These are phyloP conservation scores for Crotalaria pallida DNA, from an alignment of 306 rosid species.

Conservation along the genomic window DNA sequence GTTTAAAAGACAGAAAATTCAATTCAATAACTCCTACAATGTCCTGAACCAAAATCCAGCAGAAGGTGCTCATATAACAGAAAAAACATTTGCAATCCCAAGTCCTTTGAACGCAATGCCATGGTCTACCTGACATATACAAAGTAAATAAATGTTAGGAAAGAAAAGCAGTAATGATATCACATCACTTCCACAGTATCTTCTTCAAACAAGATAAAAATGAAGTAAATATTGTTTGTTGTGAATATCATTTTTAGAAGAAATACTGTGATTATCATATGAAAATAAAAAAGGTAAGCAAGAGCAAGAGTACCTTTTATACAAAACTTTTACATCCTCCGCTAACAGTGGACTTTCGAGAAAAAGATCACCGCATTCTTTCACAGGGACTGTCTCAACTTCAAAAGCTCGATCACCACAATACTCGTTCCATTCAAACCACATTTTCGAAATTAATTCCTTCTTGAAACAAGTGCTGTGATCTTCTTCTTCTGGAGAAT, in stretches of 20 bases:
- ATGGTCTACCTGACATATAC: slow-evolving; percentile 46
- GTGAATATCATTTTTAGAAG: not conserved
- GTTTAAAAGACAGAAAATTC: not conserved
- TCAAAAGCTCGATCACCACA: slow-evolving; percentile 57
- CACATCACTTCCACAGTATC: not conserved
- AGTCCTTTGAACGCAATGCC: not conserved
- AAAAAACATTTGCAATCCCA: not conserved
- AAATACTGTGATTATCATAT: not conserved
- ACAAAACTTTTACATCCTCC: slow-evolving; percentile 61
- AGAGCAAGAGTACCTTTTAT: slow-evolving; percentile 60
- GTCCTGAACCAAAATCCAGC: not conserved
- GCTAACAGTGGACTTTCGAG: slow-evolving; percentile 48
- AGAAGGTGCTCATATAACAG: not conserved
- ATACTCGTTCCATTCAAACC: slow-evolving; percentile 94
- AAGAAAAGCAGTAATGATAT: not conserved
- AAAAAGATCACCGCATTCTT: slow-evolving; percentile 65
- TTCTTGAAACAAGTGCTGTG: slow-evolving; percentile 69
- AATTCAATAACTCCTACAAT: not conserved
- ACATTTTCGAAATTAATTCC: slow-evolving; percentile 77
- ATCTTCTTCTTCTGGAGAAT: slow-evolving; percentile 81
- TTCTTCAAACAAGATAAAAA: no score
- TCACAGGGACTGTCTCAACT: slow-evolving; percentile 45
- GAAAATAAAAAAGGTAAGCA: not conserved
- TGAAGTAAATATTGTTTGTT: no score
- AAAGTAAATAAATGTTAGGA: slow-evolving; percentile 19